These are phyloP conservation scores for Globisporangium recalcitrans DNA, from an alignment of 352 stramenopile species.

Conservation along the genomic window DNA sequence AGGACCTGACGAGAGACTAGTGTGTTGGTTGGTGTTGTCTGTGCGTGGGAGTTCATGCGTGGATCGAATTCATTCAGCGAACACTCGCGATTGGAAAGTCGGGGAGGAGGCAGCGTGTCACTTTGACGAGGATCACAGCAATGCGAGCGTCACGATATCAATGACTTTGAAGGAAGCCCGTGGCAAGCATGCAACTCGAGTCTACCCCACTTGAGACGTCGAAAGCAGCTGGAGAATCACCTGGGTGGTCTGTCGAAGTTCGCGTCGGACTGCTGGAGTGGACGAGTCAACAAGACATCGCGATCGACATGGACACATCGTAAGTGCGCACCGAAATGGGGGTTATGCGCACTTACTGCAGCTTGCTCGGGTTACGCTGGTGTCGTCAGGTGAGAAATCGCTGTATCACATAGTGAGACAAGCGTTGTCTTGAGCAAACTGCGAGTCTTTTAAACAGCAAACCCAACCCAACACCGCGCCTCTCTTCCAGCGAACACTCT, in stretches of 20 bases:
- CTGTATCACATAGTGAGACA: background rate
- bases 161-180: no score
- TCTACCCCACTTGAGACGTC: no score
- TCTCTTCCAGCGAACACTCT: background rate
- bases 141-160: no score
- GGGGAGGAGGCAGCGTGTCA: no score
- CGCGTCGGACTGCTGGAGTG: no score
- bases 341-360: background rate
- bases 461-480: background rate
- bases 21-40: background rate
- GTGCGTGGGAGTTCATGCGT: background rate
- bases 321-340: background rate
- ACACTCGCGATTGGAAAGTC: background rate
- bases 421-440: background rate
- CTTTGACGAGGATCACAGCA: no score
- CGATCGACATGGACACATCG: no score
- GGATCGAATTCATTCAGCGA: background rate
- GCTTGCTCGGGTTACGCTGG: background rate
- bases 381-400: background rate
- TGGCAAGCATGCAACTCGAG: no score
- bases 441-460: background rate
- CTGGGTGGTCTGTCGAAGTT: no score
- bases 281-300: no score
- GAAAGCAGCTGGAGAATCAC: background rate
- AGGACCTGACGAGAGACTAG: slow-evolving; percentile 32